Evolutionary conservation across 495 filamentous ascomycete genomes (phyloP), one percentile per base, ranked within the genome.

Genomic region (Aspergillus taichungensis): DNA sequence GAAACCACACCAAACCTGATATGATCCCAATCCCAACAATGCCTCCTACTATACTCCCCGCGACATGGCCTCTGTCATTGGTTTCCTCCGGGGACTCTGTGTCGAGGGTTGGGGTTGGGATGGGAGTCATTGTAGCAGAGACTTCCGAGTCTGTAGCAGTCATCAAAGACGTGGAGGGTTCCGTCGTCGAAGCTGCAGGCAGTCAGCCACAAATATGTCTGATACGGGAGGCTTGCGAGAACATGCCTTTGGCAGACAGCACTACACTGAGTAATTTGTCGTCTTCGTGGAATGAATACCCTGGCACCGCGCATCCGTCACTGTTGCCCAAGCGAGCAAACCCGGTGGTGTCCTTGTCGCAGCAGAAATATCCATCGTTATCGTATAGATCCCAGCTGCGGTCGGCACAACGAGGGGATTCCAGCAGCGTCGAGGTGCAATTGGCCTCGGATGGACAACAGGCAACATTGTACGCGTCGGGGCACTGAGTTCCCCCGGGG

Each of bases 341-440:
- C n/a, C 32, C 38, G 3, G 13, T 40, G 13, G 30, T 34, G 6
- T 31, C 46, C 6, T 38, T 34, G n/a, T 42, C 27, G 39, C 43
- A 46, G 18, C 34, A 51, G 13, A 43, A 51, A 32, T 42, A 42
- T 4, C 43, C 49, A 6, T 30, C 33, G 12, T 46, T 43, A n/a
- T 12, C 4, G 13, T 51, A 51, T 6, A 51, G 43, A 51, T 51
- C 39, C 43, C 49, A 51, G 3, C 43, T 46, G 3, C 13, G 9
- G 12, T 46, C 43, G 8, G 49, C 49, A 27, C 49, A 51, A 29
- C 6, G 11, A 4, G 43, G 43, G 9, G 33, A 13, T 11, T 12
- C 37, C n/a, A 37, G 11, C 6, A 51, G 28, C 2, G 39, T 29
- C 6, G n/a, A 43, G 27, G 32, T 34, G 34, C 43, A 51, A 18